Evolutionary conservation across 1,284 basidiomycete genomes (phyloP), one percentile per base, ranked within the genome.

Genomic region (Cerrena zonata): DNA sequence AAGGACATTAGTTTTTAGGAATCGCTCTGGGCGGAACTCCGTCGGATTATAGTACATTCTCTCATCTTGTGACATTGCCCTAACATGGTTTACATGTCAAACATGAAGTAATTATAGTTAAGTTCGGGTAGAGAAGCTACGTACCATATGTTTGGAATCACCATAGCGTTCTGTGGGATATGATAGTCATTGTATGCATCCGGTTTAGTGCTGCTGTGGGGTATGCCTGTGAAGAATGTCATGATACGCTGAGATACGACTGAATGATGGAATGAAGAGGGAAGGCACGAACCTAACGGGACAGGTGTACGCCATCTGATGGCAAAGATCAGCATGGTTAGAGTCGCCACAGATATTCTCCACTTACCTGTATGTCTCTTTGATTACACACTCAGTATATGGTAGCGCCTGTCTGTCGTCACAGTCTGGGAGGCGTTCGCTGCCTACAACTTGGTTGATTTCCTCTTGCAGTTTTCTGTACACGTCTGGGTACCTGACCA

Each of bases 391-490:
- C 44, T 77, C 72, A 40, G 80, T 67, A 66, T 82, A 84, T 39
- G 76, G 75, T 49, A 83, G 68, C 44, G 69, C 70, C n/a, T 68
- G 63, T 49, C 74, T 65, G 62, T 81, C 79, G 15, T 74, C 68
- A 40, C 75, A 59, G 37, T 62, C 72, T 15, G 77, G 76, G 25
- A 81, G 66, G 18, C 75, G 67, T 42, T 69, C 64, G 25, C 45
- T 58, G 19, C 78, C 78, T 49, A 78, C 63, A 3, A 79, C 73
- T 27, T 56, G 52, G 59, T 82, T 80, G 39, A 82, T 71, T 62
- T 83, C 81, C 18, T 65, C 66, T 57, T 79, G 79, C 2, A 74
- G 75, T 60, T 75, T 77, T 57, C 63, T 63, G 55, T 75, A 71
- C 1, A 74, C 74, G 4, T 73, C 65, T 1, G 80, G 80, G 59